Percentiles rank a stretch among this genome's conserved stretches.
phyloP scores from a whole-genome alignment of 352 stramenopile genomes.

The Aphanomyces astaci region DNA sequence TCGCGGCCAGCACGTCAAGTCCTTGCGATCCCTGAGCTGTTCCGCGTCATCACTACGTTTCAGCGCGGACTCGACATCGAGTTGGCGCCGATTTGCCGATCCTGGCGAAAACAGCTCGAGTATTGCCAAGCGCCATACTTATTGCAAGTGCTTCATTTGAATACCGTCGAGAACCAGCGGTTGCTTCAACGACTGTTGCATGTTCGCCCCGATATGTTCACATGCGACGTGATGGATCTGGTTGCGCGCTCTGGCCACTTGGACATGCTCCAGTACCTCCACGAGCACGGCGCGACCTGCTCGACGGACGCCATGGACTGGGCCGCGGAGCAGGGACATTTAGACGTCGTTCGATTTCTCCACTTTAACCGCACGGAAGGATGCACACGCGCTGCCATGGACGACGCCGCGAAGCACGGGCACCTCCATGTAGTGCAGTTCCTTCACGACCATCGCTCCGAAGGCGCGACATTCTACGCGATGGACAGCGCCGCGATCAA shows the following conservation, averaged over 20 bases:
- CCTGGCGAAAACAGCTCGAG: not conserved
- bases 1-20: slow-evolving; percentile 1
- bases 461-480: slow-evolving; percentile 25
- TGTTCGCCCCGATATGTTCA: slow-evolving; percentile 17
- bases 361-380: slow-evolving; percentile 18
- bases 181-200: slow-evolving; percentile 11
- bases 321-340: slow-evolving; percentile 11
- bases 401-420: slow-evolving; percentile 20
- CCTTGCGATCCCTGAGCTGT: slow-evolving; percentile 14
- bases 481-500: slow-evolving; percentile 27
- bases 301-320: slow-evolving; percentile 23
- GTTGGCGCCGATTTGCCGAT: slow-evolving; percentile 13
- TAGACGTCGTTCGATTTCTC: slow-evolving; percentile 22
- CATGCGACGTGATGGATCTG: slow-evolving; percentile 14
- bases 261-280: slow-evolving; percentile 17
- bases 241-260: not conserved
- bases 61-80: slow-evolving; percentile 4
- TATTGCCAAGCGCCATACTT: slow-evolving; percentile 19
- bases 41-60: slow-evolving; percentile 10
- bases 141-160: not conserved
- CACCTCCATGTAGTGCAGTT: slow-evolving; percentile 21
- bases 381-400: slow-evolving; percentile 13
- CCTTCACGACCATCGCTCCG: slow-evolving; percentile 10
- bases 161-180: not conserved
- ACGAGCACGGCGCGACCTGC: slow-evolving; percentile 11